Percentiles rank a stretch among this genome's conserved stretches.
Evolutionary conservation across 257 asterid genomes (phyloP).

Genomic region (Nicotiana benthamiana): DNA sequence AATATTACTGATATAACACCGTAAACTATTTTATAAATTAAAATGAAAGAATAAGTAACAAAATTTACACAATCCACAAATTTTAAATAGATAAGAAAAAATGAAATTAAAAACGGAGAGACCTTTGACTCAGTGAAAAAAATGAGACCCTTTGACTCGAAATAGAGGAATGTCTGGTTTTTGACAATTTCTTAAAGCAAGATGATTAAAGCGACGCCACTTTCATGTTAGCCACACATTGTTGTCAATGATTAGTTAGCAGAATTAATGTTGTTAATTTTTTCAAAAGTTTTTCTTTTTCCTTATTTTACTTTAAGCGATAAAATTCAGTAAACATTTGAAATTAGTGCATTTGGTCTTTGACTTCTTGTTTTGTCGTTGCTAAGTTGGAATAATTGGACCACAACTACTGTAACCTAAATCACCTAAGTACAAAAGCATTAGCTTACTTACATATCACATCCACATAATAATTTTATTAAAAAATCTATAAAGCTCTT

Average conservation of each 20-base stretch:
- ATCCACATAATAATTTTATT: neutral
- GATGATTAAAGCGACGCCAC: neutral
- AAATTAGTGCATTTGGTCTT: neutral
- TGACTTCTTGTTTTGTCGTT: neutral
- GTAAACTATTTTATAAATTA: neutral
- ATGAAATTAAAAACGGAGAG: neutral
- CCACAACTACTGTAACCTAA: neutral
- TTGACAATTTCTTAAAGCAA: neutral
- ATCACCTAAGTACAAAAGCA: neutral
- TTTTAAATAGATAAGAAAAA: neutral
- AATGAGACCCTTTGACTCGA: neutral
- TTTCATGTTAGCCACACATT: neutral
- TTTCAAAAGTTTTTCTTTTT: neutral
- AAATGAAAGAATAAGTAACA: neutral
- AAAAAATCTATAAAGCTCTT: neutral
- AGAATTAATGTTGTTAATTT: neutral
- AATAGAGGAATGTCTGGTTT: neutral
- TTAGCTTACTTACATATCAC: neutral
- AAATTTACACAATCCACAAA: neutral
- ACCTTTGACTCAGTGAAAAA: neutral
- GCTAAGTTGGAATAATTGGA: neutral
- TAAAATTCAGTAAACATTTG: neutral
- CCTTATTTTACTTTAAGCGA: too few species aligned
- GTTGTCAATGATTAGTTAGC: neutral
- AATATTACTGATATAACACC: neutral